phyloP scores from a whole-genome alignment of 192 early-diverging fungal species.

The Backusella luteola region DNA sequence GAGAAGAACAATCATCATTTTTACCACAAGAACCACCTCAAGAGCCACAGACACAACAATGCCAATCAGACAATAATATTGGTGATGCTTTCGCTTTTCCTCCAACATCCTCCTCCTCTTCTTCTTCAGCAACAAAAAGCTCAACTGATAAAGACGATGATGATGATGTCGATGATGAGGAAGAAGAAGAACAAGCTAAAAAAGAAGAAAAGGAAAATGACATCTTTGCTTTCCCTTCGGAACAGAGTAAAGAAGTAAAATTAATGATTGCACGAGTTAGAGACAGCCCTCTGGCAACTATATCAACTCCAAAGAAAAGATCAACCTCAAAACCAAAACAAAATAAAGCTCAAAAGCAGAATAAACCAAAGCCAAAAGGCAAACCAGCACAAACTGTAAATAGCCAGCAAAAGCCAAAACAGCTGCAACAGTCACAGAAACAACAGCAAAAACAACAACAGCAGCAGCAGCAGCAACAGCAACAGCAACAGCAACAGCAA shows the following conservation, averaged over 20 bases:
- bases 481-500: not conserved
- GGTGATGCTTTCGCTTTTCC: not conserved
- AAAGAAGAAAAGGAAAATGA: not conserved
- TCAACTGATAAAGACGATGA: not conserved
- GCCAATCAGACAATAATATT: not conserved
- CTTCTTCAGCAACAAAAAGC: not conserved
- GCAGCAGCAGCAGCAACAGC: not conserved
- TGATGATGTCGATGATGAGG: not conserved
- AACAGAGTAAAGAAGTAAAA: not conserved
- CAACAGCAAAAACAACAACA: not conserved
- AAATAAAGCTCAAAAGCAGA: not conserved
- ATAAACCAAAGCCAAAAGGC: not conserved
- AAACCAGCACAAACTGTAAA: not conserved
- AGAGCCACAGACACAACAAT: not conserved
- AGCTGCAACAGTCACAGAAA: not conserved
- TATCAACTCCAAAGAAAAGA: not conserved
- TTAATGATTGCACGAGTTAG: not conserved
- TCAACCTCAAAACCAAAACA: not conserved
- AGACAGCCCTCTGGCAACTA: not conserved
- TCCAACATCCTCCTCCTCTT: not conserved
- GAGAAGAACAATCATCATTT: not conserved
- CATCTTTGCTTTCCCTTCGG: constrained; percentile 5
- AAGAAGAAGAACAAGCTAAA: not conserved
- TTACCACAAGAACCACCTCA: not conserved
- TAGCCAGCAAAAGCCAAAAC: not conserved